These are phyloP conservation scores for Trametes gibbosa DNA, from an alignment of 768 basidiomycete genomes.

Conservation along the genomic window DNA sequence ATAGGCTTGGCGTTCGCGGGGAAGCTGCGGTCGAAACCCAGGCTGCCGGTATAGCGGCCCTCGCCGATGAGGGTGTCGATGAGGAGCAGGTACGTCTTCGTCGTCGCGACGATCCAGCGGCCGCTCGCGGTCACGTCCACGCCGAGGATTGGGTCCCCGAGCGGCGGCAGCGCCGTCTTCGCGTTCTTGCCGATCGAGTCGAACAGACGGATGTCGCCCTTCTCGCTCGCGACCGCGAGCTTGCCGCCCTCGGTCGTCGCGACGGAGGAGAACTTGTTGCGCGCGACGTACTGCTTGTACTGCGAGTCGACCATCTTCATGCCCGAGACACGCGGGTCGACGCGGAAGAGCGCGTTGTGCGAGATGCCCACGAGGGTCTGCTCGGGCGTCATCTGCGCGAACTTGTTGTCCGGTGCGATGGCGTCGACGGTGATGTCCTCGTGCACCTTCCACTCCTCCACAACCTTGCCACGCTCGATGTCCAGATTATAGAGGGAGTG, in stretches of 20 bases:
- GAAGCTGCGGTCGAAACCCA: slow-evolving; percentile 94
- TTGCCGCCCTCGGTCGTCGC: slow-evolving; percentile 84
- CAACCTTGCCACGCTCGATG: slow-evolving; percentile 90
- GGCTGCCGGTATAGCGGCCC: slow-evolving; percentile 74
- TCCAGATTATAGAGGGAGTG: slow-evolving; percentile 89
- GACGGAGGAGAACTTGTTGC: slow-evolving; percentile 93
- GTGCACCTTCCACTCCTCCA: slow-evolving; percentile 99
- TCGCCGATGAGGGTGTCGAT: slow-evolving; percentile 95
- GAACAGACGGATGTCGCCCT: slow-evolving; percentile 94
- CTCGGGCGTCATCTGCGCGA: slow-evolving; percentile 87
- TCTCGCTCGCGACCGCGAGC: slow-evolving; percentile 91
- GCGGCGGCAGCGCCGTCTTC: slow-evolving; percentile 93
- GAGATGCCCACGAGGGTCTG: slow-evolving; percentile 93
- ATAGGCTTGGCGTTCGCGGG: slow-evolving; percentile 92
- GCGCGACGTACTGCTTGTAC: slow-evolving; percentile 93
- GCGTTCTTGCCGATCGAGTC: slow-evolving; percentile 98
- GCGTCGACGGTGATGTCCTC: slow-evolving; percentile 83
- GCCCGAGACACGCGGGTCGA: slow-evolving; percentile 93
- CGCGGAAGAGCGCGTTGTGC: slow-evolving; percentile 93
- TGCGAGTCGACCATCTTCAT: slow-evolving; percentile 92
- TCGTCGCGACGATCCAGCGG: slow-evolving; percentile 93
- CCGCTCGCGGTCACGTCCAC: slow-evolving; percentile 94
- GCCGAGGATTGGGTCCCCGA: slow-evolving; percentile 94
- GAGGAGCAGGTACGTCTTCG: slow-evolving; percentile 87
- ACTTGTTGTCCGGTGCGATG: slow-evolving; percentile 91